Conservation (phyloP, 139 green algal genomes). For the Astrephomene gubernaculifera region DNA sequence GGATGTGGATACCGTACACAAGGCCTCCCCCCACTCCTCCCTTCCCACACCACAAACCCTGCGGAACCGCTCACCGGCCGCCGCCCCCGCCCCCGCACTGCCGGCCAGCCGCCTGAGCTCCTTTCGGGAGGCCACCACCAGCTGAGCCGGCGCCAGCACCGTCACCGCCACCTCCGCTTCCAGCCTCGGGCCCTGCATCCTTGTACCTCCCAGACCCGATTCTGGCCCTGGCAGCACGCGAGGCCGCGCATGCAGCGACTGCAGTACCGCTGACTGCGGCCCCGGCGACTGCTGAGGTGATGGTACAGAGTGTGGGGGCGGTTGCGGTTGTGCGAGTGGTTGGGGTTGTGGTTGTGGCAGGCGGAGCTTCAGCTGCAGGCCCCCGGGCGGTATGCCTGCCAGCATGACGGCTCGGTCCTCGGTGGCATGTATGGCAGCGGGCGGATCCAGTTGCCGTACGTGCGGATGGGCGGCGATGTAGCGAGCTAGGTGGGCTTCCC, state of each 20-base stretch:
- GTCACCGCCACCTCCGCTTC: too few species aligned
- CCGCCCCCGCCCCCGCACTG: not conserved
- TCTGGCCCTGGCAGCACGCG: too few species aligned
- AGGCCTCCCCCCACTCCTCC: too few species aligned
- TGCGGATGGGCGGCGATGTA: not conserved
- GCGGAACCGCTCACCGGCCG: not conserved
- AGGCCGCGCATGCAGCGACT: too few species aligned
- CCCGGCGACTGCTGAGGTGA: too few species aligned
- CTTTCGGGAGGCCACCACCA: not conserved
- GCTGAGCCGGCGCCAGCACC: conserved; percentile 1
- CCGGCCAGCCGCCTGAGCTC: not conserved
- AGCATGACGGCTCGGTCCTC: conserved; percentile 25
- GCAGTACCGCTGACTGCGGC: too few species aligned
- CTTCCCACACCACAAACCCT: not conserved
- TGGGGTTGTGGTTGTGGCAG: too few species aligned
- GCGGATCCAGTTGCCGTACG: not conserved
- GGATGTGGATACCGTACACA: too few species aligned
- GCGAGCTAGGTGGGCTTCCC: not conserved
- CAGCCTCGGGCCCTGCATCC: too few species aligned
- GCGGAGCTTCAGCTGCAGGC: not conserved
- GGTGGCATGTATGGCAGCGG: not conserved
- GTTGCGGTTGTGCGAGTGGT: too few species aligned
- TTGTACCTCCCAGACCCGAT: too few species aligned
- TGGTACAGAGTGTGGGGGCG: too few species aligned
- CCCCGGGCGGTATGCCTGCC: not conserved